Evolutionary conservation across 768 basidiomycete genomes (phyloP), one percentile per base, ranked within the genome.

Genomic region (Paxillus rubicundulus): DNA sequence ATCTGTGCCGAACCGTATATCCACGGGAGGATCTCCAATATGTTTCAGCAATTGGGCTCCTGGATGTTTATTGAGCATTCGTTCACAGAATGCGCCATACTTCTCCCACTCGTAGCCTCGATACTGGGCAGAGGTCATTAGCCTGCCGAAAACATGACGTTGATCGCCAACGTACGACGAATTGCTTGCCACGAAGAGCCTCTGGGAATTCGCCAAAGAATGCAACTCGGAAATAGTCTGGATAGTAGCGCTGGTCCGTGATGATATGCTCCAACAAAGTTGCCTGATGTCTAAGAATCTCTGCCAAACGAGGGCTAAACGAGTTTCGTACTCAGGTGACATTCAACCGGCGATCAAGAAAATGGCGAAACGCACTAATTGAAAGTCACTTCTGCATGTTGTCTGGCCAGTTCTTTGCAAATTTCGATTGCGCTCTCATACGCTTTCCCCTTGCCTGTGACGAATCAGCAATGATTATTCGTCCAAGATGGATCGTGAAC

Each of bases 71-170:
- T 84, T 87, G 49, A 94, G 82, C 84, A 97, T 89, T 34, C 89
- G 77, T 68, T 98, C 93, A 70, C 91, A 92, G 74, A 89, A 92
- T 3, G 87, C 82, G 7, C 86, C 86, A 55, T 85, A 92, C 62
- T 91, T 94, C 72, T 98, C 95, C 92, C 90, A 93, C 63, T 93
- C 92, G 63, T 85, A 89, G 2, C 94, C 96, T 41, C 96, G 91
- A 68, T 95, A 95, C 91, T 93, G 42, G 41, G 42, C 45, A 37
- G 21, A 46, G 55, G 48, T 59, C 10, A 41, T 30, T 0, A 32
- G 18, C 51, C 17, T 30, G 24, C 32, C 34, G 46, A 34, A 34
- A 10, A 55, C 20, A 27, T 2, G 34, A 16, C 5, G 24, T n/a
- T 24, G 20, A 49, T 57, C 13, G 28, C n/a, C 24, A 48, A 54